Conservation (phyloP, 2,329 filamentous ascomycete species). For the Pseudogymnoascus sp. region DNA sequence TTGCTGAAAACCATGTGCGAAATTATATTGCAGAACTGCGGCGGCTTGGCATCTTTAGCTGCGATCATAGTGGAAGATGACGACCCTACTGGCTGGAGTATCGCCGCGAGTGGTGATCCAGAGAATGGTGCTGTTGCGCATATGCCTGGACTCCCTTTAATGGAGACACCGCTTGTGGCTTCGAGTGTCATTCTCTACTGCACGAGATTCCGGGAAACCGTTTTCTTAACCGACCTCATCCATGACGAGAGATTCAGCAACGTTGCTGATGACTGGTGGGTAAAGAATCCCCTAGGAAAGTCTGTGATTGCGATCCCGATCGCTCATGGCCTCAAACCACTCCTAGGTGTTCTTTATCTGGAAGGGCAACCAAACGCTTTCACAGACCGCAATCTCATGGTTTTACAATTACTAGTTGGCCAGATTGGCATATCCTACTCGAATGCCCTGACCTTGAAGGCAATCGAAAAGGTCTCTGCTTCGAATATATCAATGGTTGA, state of each 20-base stretch:
- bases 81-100: conserved; percentile 51
- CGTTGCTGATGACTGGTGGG: conserved; percentile 61
- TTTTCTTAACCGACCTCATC: conserved; percentile 67
- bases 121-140: conserved; percentile 62
- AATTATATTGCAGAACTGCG: conserved; percentile 72
- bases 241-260: conserved; percentile 74
- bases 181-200: conserved; percentile 72
- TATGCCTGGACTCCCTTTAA: conserved; percentile 56
- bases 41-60: conserved; percentile 60
- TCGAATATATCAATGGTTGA: conserved; percentile 73
- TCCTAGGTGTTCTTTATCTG: conserved; percentile 69
- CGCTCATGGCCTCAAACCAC: conserved; percentile 60
- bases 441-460: conserved; percentile 60
- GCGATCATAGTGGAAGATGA: conserved; percentile 69
- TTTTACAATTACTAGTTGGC: conserved; percentile 65
- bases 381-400: conserved; percentile 64
- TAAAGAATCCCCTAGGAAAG: conserved; percentile 61
- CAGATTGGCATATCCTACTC: conserved; percentile 70
- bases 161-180: conserved; percentile 61
- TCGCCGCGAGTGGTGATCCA: conserved; percentile 66
- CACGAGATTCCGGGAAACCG: conserved; percentile 66
- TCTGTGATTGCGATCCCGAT: conserved; percentile 77
- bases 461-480: conserved; percentile 69
- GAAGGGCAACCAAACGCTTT: conserved; percentile 70
- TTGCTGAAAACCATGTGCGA: conserved; percentile 75